Evolutionary conservation across 176 grass and related monocot species (phyloP), one percentile per base, ranked within the genome.

Genomic region (Carex myosuroides): DNA sequence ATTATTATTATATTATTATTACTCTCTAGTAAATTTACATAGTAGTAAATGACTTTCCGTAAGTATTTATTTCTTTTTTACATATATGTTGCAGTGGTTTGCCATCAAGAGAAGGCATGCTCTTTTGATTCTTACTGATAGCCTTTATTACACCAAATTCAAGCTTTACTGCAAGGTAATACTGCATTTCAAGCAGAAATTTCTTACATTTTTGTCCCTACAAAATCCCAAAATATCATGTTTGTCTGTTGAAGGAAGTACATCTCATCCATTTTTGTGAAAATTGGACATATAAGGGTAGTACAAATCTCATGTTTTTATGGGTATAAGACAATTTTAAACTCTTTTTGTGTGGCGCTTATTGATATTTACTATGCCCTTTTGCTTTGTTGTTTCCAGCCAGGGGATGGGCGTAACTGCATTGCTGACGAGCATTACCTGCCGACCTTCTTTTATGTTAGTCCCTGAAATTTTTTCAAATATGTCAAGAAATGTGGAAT

Each of bases 381-480:
- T 79, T 35, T 84, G 3, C 26, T 84, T 62, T 84, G 1, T 53
- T 59, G 84, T 83, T 91, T 89, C 56, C 89, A 98, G 96, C 96
- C 96, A 87, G 93, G 87, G 55, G 93, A 94, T 55, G 85, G 90
- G 73, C 91, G 91, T 56, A 95, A 99, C 83, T 99, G 96, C 70
- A 94, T 94, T 91, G 89, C 96, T 83, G 96, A 99, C 50, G 96
- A 99, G 85, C 96, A 99, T 99, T 99, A 95, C 87, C 89, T 99
- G 53, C 96, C 96, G 69, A 99, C 96, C 54, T 60, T 99, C 52
- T 99, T 99, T 85, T 84, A 90, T 87, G 96, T 95, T 22, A 87
- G 93, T 85, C 84, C 75, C 79, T 86, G 77, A 70, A 83, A 58
- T 52, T 59, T 87, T 79, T 78, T n/a, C 24, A 84, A 22, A 62